phyloP scores from a whole-genome alignment of 1,284 basidiomycete genomes.

The Naganishia albida region DNA sequence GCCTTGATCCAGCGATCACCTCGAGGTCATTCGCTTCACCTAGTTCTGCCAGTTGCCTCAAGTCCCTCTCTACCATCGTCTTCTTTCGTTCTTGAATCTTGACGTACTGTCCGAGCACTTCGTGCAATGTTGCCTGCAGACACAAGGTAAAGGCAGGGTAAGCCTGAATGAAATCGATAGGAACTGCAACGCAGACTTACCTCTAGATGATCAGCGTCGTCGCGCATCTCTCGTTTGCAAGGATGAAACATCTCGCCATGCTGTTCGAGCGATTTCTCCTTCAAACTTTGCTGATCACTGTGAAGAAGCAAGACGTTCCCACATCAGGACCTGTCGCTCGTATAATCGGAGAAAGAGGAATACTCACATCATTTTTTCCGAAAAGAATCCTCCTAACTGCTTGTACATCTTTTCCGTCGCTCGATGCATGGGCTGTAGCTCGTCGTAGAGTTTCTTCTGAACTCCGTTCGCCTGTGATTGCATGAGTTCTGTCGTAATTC shows the following conservation, averaged over 20 bases:
- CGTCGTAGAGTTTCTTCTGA: background rate
- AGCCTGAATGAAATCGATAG: background rate
- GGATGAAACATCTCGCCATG: background rate
- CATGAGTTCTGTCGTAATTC: background rate
- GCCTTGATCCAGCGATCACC: background rate
- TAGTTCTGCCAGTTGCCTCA: background rate
- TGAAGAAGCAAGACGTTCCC: background rate
- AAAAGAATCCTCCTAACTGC: conserved; percentile 2
- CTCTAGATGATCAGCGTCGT: background rate
- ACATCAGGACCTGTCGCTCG: background rate
- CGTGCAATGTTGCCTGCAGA: background rate
- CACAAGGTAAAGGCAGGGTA: background rate
- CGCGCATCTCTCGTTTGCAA: background rate
- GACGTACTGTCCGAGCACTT: background rate
- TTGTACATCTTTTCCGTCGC: conserved; percentile 20
- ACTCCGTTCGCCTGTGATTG: conserved; percentile 2
- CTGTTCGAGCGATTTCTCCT: conserved; percentile 8
- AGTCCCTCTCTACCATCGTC: conserved; percentile 6
- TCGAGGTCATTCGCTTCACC: background rate
- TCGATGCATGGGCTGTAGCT: conserved; percentile 19
- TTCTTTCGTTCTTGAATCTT: conserved; percentile 13
- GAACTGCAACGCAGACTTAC: background rate
- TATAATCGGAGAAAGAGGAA: background rate
- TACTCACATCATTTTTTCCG: conserved; percentile 22
- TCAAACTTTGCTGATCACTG: conserved; percentile 17